phyloP scores from a whole-genome alignment of 371 early-diverging fungal species.

The Actinomucor elegans region DNA sequence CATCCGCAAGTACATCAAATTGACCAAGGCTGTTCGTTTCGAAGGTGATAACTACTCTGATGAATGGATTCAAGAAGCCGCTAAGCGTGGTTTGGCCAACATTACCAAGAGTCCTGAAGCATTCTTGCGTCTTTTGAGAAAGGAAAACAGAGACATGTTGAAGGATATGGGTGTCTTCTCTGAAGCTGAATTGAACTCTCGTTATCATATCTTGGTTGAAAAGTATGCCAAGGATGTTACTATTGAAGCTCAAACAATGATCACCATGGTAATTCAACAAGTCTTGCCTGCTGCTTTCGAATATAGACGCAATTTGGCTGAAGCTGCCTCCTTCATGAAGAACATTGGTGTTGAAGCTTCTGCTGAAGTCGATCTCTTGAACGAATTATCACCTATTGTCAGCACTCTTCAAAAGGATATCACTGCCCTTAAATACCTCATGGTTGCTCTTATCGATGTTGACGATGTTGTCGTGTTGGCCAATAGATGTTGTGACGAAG shows the following conservation, averaged over 20 bases:
- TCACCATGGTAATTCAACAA: conserved; percentile 73
- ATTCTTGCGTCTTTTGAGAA: conserved; percentile 73
- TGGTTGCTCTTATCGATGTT: conserved; percentile 59
- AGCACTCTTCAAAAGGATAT: conserved; percentile 55
- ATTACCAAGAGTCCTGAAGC: conserved; percentile 87
- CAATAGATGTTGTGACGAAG: conserved; percentile 52
- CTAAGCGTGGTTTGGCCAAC: conserved; percentile 91
- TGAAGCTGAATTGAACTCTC: conserved; percentile 83
- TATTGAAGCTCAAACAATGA: conserved; percentile 92
- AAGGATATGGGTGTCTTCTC: conserved; percentile 80
- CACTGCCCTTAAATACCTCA: conserved; percentile 55
- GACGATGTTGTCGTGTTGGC: conserved; percentile 69
- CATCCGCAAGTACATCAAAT: conserved; percentile 78
- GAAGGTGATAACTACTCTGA: conserved; percentile 96
- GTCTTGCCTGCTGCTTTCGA: conserved; percentile 87
- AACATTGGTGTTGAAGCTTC: conserved; percentile 47
- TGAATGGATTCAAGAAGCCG: conserved; percentile 79
- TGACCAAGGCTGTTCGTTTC: conserved; percentile 89
- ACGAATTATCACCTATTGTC: conserved; percentile 63
- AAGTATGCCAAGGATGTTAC: conserved; percentile 94
- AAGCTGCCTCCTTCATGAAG: conserved; percentile 70
- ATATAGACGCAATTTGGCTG: conserved; percentile 86
- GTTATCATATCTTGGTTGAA: conserved; percentile 93
- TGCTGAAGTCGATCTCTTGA: conserved; percentile 74
- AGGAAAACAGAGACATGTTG: conserved; percentile 76